Conservation (phyloP, 176 grass and related monocot genomes). For the Stipa capillata region DNA sequence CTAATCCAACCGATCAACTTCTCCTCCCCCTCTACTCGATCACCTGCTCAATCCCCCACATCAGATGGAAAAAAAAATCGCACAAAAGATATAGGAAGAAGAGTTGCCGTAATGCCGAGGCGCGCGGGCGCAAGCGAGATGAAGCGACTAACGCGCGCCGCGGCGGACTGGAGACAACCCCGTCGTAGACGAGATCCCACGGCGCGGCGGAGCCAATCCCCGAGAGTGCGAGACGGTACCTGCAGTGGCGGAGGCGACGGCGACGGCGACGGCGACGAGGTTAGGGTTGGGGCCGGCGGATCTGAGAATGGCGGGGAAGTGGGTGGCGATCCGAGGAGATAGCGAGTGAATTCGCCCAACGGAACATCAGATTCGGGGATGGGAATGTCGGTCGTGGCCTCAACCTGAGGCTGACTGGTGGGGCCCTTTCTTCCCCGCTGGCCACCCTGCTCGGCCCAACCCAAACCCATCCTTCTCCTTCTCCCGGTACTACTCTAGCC, state of each 20-base stretch:
- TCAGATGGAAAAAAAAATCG: no score
- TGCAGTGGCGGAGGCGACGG: conserved; percentile 6
- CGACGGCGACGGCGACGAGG: neutral
- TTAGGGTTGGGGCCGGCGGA: conserved; percentile 23
- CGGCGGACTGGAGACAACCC: no score
- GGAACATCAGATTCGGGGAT: conserved; percentile 22
- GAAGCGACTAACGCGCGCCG: no score
- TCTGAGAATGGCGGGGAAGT: conserved; percentile 10
- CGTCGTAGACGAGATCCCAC: no score
- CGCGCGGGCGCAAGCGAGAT: no score
- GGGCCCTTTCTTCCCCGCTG: neutral
- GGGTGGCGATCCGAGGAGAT: conserved; percentile 49
- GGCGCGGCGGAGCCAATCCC: no score
- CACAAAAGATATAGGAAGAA: no score
- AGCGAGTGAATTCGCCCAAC: no score
- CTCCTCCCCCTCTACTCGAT: neutral
- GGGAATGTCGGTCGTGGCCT: conserved; percentile 27
- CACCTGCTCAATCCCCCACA: neutral
- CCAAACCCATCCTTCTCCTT: no score
- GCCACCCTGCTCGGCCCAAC: neutral
- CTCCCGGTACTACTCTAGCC: no score
- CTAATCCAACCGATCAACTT: neutral
- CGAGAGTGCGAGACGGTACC: neutral
- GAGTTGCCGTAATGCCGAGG: no score
- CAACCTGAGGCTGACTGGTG: neutral